Percentiles rank a stretch among this genome's conserved stretches.
Evolutionary conservation across 2,329 filamentous ascomycete genomes (phyloP).

Genomic region (Aspergillus ibericus): DNA sequence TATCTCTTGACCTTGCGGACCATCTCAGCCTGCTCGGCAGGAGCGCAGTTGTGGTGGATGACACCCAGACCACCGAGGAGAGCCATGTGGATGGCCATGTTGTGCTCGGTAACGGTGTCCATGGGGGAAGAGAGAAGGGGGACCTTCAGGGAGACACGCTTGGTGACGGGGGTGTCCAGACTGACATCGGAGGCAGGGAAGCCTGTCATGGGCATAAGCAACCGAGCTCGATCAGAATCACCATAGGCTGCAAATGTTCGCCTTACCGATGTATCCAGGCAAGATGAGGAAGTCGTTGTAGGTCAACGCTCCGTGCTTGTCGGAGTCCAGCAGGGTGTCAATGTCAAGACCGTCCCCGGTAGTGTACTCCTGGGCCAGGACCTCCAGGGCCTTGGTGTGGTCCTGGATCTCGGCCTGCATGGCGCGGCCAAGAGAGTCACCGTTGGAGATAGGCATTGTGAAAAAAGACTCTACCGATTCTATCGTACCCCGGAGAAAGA

Average conservation of each 20-base stretch:
- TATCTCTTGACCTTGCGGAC: conserved; percentile 98
- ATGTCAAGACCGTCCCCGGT: conserved; percentile 83
- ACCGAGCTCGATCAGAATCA: conserved; percentile 14
- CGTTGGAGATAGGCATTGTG: conserved; percentile 73
- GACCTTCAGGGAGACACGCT: conserved; percentile 92
- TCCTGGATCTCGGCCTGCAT: conserved; percentile 64
- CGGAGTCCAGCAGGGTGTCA: conserved; percentile 83
- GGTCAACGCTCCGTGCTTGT: conserved; percentile 87
- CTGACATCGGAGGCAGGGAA: conserved; percentile 87
- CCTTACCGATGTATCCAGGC: conserved; percentile 86
- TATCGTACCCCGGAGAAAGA: conserved; percentile 24
- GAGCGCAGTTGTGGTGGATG: conserved; percentile 99
- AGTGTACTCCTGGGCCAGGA: conserved; percentile 75
- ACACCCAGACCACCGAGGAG: conserved; percentile 65
- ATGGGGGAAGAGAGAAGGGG: conserved; percentile 97
- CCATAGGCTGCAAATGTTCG: conserved; percentile 6
- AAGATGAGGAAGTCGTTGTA: conserved; percentile 99
- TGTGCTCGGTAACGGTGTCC: conserved; percentile 99
- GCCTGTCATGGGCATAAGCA: conserved; percentile 49
- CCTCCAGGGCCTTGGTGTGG: conserved; percentile 71
- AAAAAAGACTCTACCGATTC: conserved; percentile 30
- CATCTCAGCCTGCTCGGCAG: conserved; percentile 97
- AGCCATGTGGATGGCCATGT: conserved; percentile 93
- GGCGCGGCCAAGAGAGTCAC: conserved; percentile 54
- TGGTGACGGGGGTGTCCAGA: conserved; percentile 90